A percentile compares a stretch with the other conserved stretches of the same genome.
phyloP scores from a whole-genome alignment of 2,329 filamentous ascomycete genomes.

The Sporothrix pseudoabietina region DNA sequence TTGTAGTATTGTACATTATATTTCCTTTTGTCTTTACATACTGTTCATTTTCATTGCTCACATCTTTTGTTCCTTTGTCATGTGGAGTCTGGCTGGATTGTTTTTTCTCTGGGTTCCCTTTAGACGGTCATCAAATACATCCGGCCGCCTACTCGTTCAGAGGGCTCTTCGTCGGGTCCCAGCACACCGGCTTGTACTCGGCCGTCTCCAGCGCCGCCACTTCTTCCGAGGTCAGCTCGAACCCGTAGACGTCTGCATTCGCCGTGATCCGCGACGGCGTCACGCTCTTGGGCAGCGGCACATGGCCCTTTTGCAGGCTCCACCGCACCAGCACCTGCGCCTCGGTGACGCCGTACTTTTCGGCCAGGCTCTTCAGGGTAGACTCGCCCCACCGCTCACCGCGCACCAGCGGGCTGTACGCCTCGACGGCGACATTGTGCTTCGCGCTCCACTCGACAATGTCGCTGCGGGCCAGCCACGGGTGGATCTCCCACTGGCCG shows the following conservation, averaged over 20 bases:
- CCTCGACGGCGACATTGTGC: slow-evolving; percentile 64
- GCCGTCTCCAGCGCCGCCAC: slow-evolving; percentile 49
- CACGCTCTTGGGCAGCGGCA: slow-evolving; percentile 66
- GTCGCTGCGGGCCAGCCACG: slow-evolving; percentile 79
- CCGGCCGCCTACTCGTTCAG: slow-evolving; percentile 31
- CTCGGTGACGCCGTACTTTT: slow-evolving; percentile 72
- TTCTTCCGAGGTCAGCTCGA: slow-evolving; percentile 60
- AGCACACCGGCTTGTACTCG: slow-evolving; percentile 40
- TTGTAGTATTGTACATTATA: background rate
- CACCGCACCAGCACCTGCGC: slow-evolving; percentile 80
- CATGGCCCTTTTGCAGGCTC: slow-evolving; percentile 76
- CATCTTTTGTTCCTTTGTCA: background rate
- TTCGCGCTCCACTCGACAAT: slow-evolving; percentile 76
- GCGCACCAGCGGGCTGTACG: slow-evolving; percentile 62
- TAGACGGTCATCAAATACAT: background rate
- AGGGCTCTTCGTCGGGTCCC: slow-evolving; percentile 38
- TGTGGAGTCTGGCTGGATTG: background rate
- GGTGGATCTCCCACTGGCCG: slow-evolving; percentile 88
- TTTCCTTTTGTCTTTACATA: background rate
- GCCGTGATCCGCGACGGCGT: slow-evolving; percentile 60
- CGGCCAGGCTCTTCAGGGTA: slow-evolving; percentile 63
- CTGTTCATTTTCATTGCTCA: no score
- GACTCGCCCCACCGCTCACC: slow-evolving; percentile 73
- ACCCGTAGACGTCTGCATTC: slow-evolving; percentile 66
- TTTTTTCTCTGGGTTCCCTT: background rate